phyloP scores from a whole-genome alignment of 495 filamentous ascomycete species.

The Daldinia decipiens region DNA sequence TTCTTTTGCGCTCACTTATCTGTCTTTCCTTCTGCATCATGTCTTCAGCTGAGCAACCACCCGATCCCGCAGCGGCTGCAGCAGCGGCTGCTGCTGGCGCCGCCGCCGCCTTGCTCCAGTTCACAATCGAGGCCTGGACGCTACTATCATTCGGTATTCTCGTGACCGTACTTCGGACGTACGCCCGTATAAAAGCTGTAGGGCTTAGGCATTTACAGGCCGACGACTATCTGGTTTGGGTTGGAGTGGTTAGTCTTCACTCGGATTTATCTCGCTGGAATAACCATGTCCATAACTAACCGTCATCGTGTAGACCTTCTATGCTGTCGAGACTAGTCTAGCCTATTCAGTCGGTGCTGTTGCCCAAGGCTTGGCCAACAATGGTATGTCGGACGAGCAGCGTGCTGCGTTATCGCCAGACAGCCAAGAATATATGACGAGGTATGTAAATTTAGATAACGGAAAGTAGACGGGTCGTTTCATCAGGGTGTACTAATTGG shows the following conservation, averaged over 20 bases:
- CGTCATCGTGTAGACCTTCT: slow-evolving; percentile 44
- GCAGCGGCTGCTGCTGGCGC: slow-evolving; percentile 45
- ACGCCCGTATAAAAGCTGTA: slow-evolving; percentile 49
- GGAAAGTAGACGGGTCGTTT: neutral
- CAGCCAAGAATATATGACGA: slow-evolving; percentile 59
- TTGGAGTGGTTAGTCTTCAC: slow-evolving; percentile 51
- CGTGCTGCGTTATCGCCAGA: slow-evolving; percentile 55
- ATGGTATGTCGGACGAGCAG: slow-evolving; percentile 66
- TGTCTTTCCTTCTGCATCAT: slow-evolving; percentile 17
- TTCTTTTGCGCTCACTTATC: slow-evolving; percentile 12
- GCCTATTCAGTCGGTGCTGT: slow-evolving; percentile 54
- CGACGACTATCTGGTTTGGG: slow-evolving; percentile 56
- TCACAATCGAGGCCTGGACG: slow-evolving; percentile 59
- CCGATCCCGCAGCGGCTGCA: slow-evolving; percentile 30
- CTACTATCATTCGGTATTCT: slow-evolving; percentile 54
- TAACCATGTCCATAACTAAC: slow-evolving; percentile 15
- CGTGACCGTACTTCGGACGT: slow-evolving; percentile 51
- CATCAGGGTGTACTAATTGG: slow-evolving; percentile 15
- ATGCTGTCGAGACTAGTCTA: slow-evolving; percentile 51
- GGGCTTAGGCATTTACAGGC: slow-evolving; percentile 49
- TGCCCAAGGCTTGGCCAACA: slow-evolving; percentile 68
- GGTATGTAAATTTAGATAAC: slow-evolving; percentile 29
- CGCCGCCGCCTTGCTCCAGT: slow-evolving; percentile 45
- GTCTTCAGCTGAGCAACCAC: slow-evolving; percentile 30
- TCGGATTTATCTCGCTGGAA: neutral